phyloP scores from a whole-genome alignment of 352 stramenopile species.

The Peronosclerospora sorghi region DNA sequence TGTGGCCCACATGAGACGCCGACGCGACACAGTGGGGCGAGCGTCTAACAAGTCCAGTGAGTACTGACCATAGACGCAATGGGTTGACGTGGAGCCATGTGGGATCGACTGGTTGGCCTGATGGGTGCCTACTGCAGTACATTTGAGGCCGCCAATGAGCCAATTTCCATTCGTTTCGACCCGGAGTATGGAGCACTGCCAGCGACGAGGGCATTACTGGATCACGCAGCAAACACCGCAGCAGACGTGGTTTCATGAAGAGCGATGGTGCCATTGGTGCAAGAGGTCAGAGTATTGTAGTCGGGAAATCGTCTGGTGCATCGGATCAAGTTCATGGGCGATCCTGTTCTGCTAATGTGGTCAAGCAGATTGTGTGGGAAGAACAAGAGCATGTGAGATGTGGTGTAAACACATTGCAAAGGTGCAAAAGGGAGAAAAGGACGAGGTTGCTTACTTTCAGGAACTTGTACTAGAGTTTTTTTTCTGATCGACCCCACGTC shows the following conservation, averaged over 20 bases:
- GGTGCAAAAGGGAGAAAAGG: constrained; percentile 20
- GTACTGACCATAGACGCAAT: no score
- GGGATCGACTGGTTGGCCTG: no score
- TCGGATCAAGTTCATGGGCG: constrained; percentile 56
- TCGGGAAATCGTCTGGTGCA: constrained; percentile 64
- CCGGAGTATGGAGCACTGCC: constrained; percentile 63
- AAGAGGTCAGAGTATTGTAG: constrained; percentile 68
- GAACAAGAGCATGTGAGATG: constrained; percentile 64
- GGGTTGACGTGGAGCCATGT: no score
- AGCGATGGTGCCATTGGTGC: constrained; percentile 69
- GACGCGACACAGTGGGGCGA: no score
- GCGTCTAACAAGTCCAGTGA: no score
- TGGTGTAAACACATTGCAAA: constrained; percentile 39
- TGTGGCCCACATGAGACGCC: no score
- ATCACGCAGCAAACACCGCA: constrained; percentile 64
- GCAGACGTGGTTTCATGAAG: constrained; percentile 52
- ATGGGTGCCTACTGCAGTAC: no score
- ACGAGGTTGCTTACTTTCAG: constrained; percentile 68
- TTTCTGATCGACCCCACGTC: constrained; percentile 58
- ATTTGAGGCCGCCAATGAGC: no score
- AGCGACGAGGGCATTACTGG: constrained; percentile 51
- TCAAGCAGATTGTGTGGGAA: constrained; percentile 71
- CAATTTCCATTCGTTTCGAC: no score
- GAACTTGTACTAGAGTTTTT: constrained; percentile 67
- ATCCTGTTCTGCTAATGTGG: constrained; percentile 50